phyloP scores from a whole-genome alignment of 192 early-diverging fungal species.

The Coemansia pectinata region DNA sequence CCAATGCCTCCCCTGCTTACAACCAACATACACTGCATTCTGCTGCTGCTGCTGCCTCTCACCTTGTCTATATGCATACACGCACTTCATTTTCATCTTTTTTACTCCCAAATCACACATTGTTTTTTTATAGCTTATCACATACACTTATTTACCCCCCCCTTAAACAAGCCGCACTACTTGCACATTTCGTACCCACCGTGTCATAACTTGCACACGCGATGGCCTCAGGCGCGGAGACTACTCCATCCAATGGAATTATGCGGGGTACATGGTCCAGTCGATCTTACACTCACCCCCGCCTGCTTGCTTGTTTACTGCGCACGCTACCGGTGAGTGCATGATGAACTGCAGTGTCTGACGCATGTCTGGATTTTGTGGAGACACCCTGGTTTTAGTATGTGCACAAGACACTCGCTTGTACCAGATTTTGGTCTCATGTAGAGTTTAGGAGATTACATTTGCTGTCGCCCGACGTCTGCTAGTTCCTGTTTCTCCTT shows the following conservation, averaged over 20 bases:
- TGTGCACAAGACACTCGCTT: not conserved
- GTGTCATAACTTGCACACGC: conserved; percentile 6
- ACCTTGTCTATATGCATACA: conserved; percentile 15
- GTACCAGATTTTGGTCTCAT: conserved; percentile 3
- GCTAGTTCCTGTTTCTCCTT: conserved; percentile 3
- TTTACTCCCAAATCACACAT: not conserved
- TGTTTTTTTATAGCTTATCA: not conserved
- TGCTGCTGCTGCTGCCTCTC: not conserved
- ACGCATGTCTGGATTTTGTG: not conserved
- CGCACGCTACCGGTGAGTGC: not conserved
- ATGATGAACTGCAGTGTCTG: conserved; percentile 11
- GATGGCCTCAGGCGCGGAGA: not conserved
- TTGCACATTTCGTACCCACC: not conserved
- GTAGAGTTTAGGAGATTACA: not conserved
- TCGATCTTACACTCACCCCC: not conserved
- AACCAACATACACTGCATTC: not conserved
- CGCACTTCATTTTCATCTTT: conserved; percentile 2
- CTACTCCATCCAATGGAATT: not conserved
- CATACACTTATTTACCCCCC: not conserved
- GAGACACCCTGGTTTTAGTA: not conserved
- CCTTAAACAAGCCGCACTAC: not conserved
- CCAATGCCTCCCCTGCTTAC: not conserved
- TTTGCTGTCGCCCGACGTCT: not conserved
- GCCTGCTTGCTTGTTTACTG: not conserved
- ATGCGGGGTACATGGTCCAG: not conserved